Conservation (phyloP, 73 alveolate genomes). For the Paramecium sonneborni region DNA sequence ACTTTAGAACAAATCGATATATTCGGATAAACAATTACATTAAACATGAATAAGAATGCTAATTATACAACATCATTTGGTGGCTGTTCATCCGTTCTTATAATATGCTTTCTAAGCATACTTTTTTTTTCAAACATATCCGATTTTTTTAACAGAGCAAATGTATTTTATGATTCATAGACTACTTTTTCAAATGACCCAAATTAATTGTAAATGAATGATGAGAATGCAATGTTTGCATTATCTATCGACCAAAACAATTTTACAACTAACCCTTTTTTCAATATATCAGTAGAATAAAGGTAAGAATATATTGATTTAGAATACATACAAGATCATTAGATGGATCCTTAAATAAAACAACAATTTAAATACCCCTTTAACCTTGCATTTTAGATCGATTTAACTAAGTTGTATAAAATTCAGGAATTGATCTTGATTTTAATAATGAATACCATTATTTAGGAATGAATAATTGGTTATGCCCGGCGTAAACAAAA, state of each 20-base stretch:
- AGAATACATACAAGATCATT: neutral
- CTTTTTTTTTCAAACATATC: neutral
- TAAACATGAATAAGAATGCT: neutral
- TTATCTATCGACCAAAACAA: neutral
- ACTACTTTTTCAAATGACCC: neutral
- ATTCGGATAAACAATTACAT: neutral
- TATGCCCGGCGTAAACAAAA: conserved; percentile 26
- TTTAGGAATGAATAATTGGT: neutral
- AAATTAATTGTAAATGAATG: neutral
- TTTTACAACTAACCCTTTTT: neutral
- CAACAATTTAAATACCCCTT: neutral
- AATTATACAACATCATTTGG: neutral
- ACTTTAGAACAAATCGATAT: neutral
- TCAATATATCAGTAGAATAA: neutral
- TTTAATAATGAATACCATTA: neutral
- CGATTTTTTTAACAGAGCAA: neutral
- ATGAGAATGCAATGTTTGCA: neutral
- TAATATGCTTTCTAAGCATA: neutral
- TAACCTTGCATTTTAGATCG: neutral
- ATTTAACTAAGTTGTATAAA: neutral
- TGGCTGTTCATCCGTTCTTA: neutral
- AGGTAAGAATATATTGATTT: neutral
- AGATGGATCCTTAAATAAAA: neutral
- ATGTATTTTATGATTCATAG: neutral
- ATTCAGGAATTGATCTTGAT: neutral